Percentiles rank a stretch among this genome's conserved stretches.
Conservation (phyloP, 2,329 filamentous ascomycete species). For the Ascochyta fabae region DNA sequence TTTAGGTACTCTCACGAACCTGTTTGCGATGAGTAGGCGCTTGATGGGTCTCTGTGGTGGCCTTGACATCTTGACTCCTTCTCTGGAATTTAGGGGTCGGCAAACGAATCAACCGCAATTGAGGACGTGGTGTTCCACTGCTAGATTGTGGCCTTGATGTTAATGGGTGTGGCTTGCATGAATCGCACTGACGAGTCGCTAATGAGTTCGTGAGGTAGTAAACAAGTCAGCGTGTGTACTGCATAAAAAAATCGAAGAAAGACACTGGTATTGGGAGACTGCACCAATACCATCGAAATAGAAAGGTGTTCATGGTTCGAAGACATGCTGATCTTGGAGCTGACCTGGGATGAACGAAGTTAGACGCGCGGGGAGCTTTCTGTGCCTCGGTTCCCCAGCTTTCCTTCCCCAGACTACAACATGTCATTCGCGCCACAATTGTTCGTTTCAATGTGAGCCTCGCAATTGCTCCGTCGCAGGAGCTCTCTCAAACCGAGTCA, state of each 20-base stretch:
- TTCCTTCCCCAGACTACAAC: slow-evolving; percentile 25
- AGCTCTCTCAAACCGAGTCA: slow-evolving; percentile 1
- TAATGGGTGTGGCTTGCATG: not conserved
- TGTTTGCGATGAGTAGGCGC: slow-evolving; percentile 61
- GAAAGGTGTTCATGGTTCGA: not conserved
- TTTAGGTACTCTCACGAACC: slow-evolving; percentile 41
- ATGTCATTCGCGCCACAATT: not conserved
- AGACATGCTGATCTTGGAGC: not conserved
- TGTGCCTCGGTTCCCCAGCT: slow-evolving; percentile 38
- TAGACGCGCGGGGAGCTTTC: slow-evolving; percentile 28
- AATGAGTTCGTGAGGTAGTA: not conserved
- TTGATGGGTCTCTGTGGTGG: slow-evolving; percentile 51
- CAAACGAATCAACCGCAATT: not conserved
- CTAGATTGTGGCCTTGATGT: not conserved
- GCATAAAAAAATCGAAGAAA: not conserved
- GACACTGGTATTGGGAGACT: not conserved
- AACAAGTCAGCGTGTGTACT: not conserved
- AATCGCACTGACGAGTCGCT: not conserved
- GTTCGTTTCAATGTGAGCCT: slow-evolving; percentile 28
- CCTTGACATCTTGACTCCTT: slow-evolving; percentile 23
- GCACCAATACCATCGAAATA: not conserved
- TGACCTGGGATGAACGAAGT: slow-evolving; percentile 10
- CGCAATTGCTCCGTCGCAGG: slow-evolving; percentile 19
- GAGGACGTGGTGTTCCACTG: no score
- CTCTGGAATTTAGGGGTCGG: not conserved